A percentile compares a stretch with the other conserved stretches of the same genome.
Evolutionary conservation across 1,139 yeast genomes (phyloP).

Genomic region (Candida dubliniensis): DNA sequence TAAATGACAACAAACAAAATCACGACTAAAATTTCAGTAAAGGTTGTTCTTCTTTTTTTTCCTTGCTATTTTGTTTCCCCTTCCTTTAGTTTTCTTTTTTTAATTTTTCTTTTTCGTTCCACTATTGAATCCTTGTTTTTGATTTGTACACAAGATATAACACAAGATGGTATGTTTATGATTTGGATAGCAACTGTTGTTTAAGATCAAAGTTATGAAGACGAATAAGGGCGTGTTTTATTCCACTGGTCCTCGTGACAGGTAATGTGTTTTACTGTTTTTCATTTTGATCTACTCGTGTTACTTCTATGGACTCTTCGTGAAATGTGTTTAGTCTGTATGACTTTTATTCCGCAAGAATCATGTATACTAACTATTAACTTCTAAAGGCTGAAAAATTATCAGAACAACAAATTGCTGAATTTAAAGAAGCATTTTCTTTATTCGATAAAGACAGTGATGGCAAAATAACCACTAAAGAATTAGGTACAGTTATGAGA

Average conservation of each 20-base stretch:
- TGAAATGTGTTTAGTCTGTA: neutral
- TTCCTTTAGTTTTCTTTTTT: neutral
- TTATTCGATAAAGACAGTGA: conserved; percentile 95
- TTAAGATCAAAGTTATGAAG: no score
- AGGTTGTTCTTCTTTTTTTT: neutral
- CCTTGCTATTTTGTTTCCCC: neutral
- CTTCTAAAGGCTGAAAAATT: conserved; percentile 71
- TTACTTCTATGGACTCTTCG: neutral
- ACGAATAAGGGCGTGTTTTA: no score
- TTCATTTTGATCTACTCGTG: neutral
- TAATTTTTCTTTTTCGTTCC: neutral
- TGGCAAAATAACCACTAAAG: conserved; percentile 93
- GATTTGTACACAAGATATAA: neutral
- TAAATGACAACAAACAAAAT: conserved; percentile 5
- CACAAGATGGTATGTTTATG: conserved; percentile 5
- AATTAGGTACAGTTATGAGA: conserved; percentile 97
- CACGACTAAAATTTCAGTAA: neutral
- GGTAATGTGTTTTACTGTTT: no score
- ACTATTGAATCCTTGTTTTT: neutral
- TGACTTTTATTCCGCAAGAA: neutral
- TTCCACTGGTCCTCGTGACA: no score
- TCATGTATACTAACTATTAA: neutral
- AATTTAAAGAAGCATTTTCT: conserved; percentile 96
- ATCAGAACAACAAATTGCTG: conserved; percentile 94
- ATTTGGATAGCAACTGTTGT: neutral